Conservation (phyloP, 352 stramenopile species). For the Pythium grandisporangium region DNA sequence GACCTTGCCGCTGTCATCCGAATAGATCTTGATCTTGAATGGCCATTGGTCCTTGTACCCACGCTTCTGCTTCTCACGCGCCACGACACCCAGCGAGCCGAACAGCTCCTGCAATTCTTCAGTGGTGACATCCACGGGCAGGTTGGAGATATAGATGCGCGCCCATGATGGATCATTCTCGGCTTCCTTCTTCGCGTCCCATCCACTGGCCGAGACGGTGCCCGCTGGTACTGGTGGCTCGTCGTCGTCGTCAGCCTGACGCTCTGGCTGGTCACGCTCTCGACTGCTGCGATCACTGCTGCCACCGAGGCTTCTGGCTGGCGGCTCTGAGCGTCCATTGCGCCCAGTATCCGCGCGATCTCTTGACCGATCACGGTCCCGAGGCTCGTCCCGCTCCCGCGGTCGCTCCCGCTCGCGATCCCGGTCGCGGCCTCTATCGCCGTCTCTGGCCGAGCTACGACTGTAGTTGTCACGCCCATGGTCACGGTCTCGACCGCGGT, state of each 20-base stretch:
- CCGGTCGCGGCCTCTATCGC: conserved; percentile 12
- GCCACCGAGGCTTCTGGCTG: not conserved
- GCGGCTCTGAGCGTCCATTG: too few species aligned
- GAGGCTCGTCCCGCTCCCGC: conserved; percentile 6
- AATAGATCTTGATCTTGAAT: conserved; percentile 89
- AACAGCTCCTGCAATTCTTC: conserved; percentile 85
- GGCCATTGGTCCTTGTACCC: conserved; percentile 86
- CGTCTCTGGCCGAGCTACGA: conserved; percentile 3
- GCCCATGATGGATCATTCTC: conserved; percentile 75
- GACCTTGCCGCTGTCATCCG: conserved; percentile 47
- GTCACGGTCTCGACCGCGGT: conserved; percentile 9
- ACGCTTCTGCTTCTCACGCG: conserved; percentile 80
- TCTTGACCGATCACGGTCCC: conserved; percentile 17
- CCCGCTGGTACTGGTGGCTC: not conserved
- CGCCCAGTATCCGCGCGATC: conserved; percentile 12
- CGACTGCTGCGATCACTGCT: conserved; percentile 13
- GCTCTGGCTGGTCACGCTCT: conserved; percentile 3
- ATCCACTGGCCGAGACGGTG: conserved; percentile 31
- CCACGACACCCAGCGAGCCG: conserved; percentile 71
- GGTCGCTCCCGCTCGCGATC: conserved; percentile 10
- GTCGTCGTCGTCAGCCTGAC: conserved; percentile 2
- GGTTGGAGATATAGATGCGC: conserved; percentile 83
- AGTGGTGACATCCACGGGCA: conserved; percentile 62
- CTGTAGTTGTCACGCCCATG: conserved; percentile 8
- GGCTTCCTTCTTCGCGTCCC: conserved; percentile 69